Evolutionary conservation across 176 grass and related monocot species (phyloP).

Genomic region (Neostapfia colusana): DNA sequence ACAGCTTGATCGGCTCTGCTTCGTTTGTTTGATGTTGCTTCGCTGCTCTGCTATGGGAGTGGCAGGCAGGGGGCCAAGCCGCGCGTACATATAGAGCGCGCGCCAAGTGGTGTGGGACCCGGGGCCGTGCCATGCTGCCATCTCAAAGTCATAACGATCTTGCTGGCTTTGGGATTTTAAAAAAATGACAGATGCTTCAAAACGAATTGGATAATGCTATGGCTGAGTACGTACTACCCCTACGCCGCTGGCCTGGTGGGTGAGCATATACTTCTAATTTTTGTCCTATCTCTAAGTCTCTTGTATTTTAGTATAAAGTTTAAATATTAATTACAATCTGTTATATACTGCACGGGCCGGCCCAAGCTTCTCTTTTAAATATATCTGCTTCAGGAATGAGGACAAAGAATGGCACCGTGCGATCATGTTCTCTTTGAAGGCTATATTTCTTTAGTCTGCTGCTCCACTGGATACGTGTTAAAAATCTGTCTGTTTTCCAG

Average conservation of each 20-base stretch:
- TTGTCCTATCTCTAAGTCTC: too few relatives aligned
- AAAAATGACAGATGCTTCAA: not conserved
- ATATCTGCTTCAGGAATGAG: constrained; percentile 23
- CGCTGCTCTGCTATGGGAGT: constrained; percentile 22
- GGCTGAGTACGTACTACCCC: not conserved
- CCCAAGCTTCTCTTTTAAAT: not conserved
- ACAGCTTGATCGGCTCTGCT: not conserved
- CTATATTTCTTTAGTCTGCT: constrained; percentile 24
- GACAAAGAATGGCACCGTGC: constrained; percentile 42
- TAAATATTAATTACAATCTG: not conserved
- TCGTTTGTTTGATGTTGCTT: constrained; percentile 19
- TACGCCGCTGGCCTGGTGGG: too few relatives aligned
- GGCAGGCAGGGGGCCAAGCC: not conserved
- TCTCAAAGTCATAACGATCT: constrained; percentile 35
- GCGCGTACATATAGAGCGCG: constrained; percentile 45
- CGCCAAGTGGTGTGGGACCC: constrained; percentile 26
- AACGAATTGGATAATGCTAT: not conserved
- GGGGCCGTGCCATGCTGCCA: constrained; percentile 27
- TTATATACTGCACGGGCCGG: too few relatives aligned
- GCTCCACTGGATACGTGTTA: constrained; percentile 46
- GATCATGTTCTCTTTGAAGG: constrained; percentile 36
- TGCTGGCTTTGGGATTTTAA: constrained; percentile 27
- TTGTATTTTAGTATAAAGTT: not conserved
- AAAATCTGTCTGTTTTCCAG: constrained; percentile 31
- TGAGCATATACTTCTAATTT: too few relatives aligned